A percentile compares a stretch with the other conserved stretches of the same genome.
Conservation (phyloP, 805 yeast species). For the Tetrapisispora fleetii region DNA sequence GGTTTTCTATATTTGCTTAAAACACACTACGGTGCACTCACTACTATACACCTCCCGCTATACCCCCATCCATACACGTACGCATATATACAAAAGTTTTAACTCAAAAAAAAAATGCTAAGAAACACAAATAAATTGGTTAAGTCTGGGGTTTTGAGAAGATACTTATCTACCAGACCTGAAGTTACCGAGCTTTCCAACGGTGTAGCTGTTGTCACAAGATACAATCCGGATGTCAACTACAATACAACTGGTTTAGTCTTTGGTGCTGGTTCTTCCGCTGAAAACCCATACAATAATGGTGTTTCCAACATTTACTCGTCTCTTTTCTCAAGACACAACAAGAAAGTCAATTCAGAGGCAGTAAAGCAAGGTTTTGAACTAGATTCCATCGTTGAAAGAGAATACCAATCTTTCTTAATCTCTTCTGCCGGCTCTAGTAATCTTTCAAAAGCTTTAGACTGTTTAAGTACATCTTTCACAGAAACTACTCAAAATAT, state of each 20-base stretch:
- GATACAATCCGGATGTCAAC: slow-evolving; percentile 39
- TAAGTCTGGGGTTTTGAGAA: slow-evolving; percentile 1
- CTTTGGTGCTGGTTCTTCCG: slow-evolving; percentile 68
- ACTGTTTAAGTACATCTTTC: slow-evolving; percentile 35
- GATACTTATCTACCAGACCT: slow-evolving; percentile 38
- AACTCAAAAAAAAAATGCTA: neutral
- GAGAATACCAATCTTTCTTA: slow-evolving; percentile 55
- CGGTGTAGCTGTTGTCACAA: slow-evolving; percentile 68
- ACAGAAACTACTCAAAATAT: slow-evolving; percentile 19
- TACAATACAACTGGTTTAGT: slow-evolving; percentile 60
- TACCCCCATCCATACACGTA: neutral
- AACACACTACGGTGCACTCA: neutral
- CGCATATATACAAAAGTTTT: neutral
- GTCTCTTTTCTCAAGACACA: slow-evolving; percentile 35
- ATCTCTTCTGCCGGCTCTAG: slow-evolving; percentile 43
- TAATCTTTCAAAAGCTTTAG: slow-evolving; percentile 42
- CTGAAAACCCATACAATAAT: slow-evolving; percentile 72
- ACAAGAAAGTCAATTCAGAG: slow-evolving; percentile 12
- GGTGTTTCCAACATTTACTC: slow-evolving; percentile 66
- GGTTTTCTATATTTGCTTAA: too few relatives aligned
- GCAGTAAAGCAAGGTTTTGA: slow-evolving; percentile 46
- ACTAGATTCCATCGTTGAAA: slow-evolving; percentile 43
- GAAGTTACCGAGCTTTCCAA: slow-evolving; percentile 62
- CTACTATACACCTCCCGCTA: neutral
- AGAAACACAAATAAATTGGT: neutral